A percentile compares a stretch with the other conserved stretches of the same genome.
These are phyloP conservation scores for Eutrema yunnanense DNA, from an alignment of 345 rosid genomes.

Conservation along the genomic window DNA sequence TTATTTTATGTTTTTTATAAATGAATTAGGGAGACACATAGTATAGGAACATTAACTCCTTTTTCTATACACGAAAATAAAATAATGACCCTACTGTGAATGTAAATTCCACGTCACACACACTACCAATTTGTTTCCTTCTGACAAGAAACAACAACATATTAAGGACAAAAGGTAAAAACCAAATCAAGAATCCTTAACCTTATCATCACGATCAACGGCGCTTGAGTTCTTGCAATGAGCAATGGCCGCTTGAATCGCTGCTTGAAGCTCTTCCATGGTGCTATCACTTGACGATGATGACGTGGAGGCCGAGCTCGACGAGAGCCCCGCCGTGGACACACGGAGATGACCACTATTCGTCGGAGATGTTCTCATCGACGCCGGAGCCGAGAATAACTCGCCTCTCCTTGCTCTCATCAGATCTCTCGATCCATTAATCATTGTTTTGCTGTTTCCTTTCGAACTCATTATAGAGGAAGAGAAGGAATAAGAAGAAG, in stretches of 20 bases:
- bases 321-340: slow-evolving; percentile 33
- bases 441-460: slow-evolving; percentile 16
- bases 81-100: background rate
- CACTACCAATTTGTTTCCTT: slow-evolving; percentile 2
- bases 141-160: slow-evolving; percentile 13
- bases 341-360: slow-evolving; percentile 55
- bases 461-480: slow-evolving; percentile 20
- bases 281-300: slow-evolving; percentile 62
- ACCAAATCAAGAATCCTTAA: slow-evolving; percentile 29
- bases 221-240: slow-evolving; percentile 92
- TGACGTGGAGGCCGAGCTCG: slow-evolving; percentile 31
- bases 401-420: slow-evolving; percentile 46
- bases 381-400: slow-evolving; percentile 81
- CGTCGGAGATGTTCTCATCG: slow-evolving; percentile 81
- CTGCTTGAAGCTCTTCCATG: slow-evolving; percentile 94
- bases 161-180: slow-evolving; percentile 19
- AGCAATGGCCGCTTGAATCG: slow-evolving; percentile 96
- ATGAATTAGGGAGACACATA: slow-evolving; percentile 11
- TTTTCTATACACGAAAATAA: slow-evolving; percentile 14
- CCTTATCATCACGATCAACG: slow-evolving; percentile 30
- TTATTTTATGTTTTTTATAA: background rate
- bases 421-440: slow-evolving; percentile 18
- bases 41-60: slow-evolving; percentile 1
- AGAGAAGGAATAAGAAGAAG: slow-evolving; percentile 25
- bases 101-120: slow-evolving; percentile 21